These are phyloP conservation scores for Chlamydomonas sp. DNA, from an alignment of 139 green algal species.

Conservation along the genomic window DNA sequence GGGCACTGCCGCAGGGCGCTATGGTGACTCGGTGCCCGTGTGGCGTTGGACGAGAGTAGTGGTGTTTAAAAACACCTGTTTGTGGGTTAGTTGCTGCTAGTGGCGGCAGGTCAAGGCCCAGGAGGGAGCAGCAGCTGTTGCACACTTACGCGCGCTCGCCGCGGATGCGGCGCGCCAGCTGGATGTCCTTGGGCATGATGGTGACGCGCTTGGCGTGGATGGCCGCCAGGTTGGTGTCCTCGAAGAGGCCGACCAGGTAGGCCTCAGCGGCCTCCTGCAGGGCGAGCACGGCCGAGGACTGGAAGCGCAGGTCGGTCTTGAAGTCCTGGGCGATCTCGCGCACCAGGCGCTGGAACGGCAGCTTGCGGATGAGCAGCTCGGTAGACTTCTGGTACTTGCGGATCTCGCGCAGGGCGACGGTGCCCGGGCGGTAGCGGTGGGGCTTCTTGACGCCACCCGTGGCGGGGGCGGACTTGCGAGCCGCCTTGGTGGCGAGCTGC, in stretches of 20 bases:
- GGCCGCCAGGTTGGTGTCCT: slow-evolving; percentile 95
- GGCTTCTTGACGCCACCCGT: slow-evolving; percentile 89
- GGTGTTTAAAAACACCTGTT: no score
- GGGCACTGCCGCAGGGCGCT: no score
- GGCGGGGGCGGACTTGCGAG: slow-evolving; percentile 82
- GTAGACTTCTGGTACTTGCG: slow-evolving; percentile 93
- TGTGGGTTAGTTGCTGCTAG: no score
- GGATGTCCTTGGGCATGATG: slow-evolving; percentile 57
- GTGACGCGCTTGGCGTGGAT: slow-evolving; percentile 90
- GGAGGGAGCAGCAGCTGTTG: no score
- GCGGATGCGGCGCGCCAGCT: slow-evolving; percentile 45
- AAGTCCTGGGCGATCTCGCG: slow-evolving; percentile 98
- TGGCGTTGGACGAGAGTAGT: no score
- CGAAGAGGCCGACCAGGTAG: slow-evolving; percentile 95
- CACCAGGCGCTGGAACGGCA: slow-evolving; percentile 94
- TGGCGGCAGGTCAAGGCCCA: no score
- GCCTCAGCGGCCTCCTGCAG: slow-evolving; percentile 95
- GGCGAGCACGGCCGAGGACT: slow-evolving; percentile 84
- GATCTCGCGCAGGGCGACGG: slow-evolving; percentile 87
- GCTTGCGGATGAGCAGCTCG: slow-evolving; percentile 93
- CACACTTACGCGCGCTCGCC: no score
- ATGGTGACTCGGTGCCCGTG: no score
- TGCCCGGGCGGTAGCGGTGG: slow-evolving; percentile 82
- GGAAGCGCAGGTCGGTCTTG: slow-evolving; percentile 99
- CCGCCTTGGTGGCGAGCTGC: slow-evolving; percentile 87